Conservation (phyloP, 345 rosid genomes). For the Hibiscus syriacus region DNA sequence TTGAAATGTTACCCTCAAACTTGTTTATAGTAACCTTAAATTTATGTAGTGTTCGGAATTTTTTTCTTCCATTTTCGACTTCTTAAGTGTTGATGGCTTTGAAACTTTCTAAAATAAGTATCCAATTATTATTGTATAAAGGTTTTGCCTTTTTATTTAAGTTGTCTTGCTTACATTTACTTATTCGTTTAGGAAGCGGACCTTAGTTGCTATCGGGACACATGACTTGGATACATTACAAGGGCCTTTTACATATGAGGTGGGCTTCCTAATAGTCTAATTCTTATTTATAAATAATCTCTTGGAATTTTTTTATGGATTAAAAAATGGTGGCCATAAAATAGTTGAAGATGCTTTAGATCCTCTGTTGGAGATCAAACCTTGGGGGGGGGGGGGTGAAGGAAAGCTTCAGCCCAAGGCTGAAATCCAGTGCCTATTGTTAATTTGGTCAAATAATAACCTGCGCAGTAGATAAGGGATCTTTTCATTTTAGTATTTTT, state of each 20-base stretch:
- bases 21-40: background rate
- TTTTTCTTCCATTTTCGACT: background rate
- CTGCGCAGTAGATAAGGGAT: too few species aligned
- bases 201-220: conserved; percentile 90
- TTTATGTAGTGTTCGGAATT: background rate
- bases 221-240: conserved; percentile 88
- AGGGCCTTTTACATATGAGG: conserved; percentile 96
- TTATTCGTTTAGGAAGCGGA: conserved; percentile 53
- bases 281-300: background rate
- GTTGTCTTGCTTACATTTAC: background rate
- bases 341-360: background rate
- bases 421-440: too few species aligned
- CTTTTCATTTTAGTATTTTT: too few species aligned
- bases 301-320: background rate
- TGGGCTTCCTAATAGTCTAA: conserved; percentile 16
- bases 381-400: too few species aligned
- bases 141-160: background rate
- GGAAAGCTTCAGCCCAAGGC: too few species aligned
- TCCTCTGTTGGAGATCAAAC: too few species aligned
- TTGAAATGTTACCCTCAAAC: background rate
- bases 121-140: background rate
- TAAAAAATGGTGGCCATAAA: background rate
- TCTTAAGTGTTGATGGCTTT: background rate
- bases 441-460: too few species aligned
- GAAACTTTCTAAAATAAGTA: background rate